These are phyloP conservation scores for Myochromella boudieri DNA, from an alignment of 768 basidiomycete species.

Conservation along the genomic window DNA sequence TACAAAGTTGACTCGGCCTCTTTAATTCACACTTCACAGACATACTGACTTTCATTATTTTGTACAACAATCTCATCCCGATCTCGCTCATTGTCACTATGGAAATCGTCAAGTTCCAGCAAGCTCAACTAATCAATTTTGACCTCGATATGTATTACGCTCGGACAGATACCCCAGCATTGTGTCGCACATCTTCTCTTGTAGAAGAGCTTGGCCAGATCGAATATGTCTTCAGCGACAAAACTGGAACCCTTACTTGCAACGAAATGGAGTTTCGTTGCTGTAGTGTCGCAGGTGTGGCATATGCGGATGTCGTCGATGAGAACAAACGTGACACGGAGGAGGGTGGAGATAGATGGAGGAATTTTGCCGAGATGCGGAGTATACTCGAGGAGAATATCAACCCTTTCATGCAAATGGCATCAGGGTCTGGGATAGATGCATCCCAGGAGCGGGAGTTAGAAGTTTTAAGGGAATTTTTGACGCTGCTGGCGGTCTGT, in stretches of 20 bases:
- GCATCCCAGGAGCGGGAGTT: constrained; percentile 38
- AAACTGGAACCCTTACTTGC: constrained; percentile 92
- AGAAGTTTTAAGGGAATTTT: constrained; percentile 64
- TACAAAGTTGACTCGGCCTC: constrained; percentile 5
- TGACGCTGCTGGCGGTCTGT: constrained; percentile 89
- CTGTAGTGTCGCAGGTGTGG: constrained; percentile 84
- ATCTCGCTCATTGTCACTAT: constrained; percentile 99
- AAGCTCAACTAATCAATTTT: constrained; percentile 95
- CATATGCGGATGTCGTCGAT: constrained; percentile 90
- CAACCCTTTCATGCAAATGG: constrained; percentile 61
- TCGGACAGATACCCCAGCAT: constrained; percentile 91
- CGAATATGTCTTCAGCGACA: constrained; percentile 94
- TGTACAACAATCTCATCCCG: constrained; percentile 98
- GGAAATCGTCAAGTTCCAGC: constrained; percentile 99
- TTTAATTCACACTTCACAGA: constrained; percentile 44
- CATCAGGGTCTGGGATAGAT: constrained; percentile 30
- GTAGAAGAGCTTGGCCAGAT: constrained; percentile 99
- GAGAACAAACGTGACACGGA: constrained; percentile 72
- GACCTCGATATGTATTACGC: constrained; percentile 99
- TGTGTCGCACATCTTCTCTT: constrained; percentile 96
- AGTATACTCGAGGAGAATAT: constrained; percentile 47
- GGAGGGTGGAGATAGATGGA: constrained; percentile 65
- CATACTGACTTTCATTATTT: constrained; percentile 96
- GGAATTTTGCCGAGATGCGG: constrained; percentile 76
- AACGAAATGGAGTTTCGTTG: constrained; percentile 98